Evolutionary conservation across 2,329 filamentous ascomycete genomes (phyloP), one percentile per base, ranked within the genome.

Genomic region (Exophiala xenobiotica): DNA sequence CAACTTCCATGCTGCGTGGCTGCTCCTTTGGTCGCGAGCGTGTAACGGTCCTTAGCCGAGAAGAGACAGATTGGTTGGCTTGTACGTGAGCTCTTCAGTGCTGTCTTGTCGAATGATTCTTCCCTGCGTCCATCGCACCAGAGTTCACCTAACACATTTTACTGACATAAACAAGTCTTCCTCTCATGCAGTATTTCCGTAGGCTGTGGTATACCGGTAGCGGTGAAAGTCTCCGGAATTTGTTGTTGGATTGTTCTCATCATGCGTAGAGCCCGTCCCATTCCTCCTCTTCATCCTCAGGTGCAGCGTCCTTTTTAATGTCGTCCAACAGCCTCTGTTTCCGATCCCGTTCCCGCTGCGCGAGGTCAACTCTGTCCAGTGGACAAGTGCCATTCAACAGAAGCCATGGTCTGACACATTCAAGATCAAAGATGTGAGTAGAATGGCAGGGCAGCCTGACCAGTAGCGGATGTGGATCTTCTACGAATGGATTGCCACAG

Each of bases 401-500:
- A 56, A 86, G 67, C 82, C 82, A 86, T 0, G 82, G 82, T 51
- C 76, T 69, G 54, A 86, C 80, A 65, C 82, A 86, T 61, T 85
- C 82, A 20, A 85, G 65, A 67, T 86, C 82, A 66, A 85, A 85
- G 16, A 80, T 62, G 64, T 86, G 82, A 29, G 77, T 77, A 12
- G 77, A 71, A 64, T 85, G 80, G 58, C 82, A 86, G 7, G 82
- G 80, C 24, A 86, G 65, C 22, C 76, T 74, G 39, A 86, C 81
- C 27, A 85, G 79, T 14, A 86, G 75, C n/a, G 82, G 82, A 59
- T 83, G 82, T 38, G 76, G 58, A 58, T 84, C 78, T 23, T 80
- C 77, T 3, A 79, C 64, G 57, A 80, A 81, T 6, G 75, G 69
- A 59, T 78, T 77, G 14, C 71, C 69, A 61, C 78, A 81, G 31